Conservation (phyloP, 306 rosid genomes). For the Albizia julibrissin region DNA sequence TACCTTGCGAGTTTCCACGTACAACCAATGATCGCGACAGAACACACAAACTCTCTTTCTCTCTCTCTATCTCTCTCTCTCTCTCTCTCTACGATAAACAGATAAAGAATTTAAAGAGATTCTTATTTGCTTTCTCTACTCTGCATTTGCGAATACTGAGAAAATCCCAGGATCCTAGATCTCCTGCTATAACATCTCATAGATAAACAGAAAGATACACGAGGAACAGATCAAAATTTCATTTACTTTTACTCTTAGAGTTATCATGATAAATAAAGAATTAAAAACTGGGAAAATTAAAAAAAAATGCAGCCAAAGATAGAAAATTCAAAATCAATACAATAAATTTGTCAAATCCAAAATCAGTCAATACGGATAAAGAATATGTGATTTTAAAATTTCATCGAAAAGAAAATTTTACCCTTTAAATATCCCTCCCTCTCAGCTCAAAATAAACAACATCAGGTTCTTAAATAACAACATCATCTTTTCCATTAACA, state of each 20-base stretch:
- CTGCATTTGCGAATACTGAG: constrained; percentile 1
- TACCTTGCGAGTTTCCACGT: constrained; percentile 57
- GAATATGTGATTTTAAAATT: no score
- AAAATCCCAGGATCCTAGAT: constrained; percentile 38
- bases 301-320: no score
- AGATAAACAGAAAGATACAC: constrained; percentile 9
- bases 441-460: no score
- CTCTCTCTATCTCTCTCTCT: not conserved
- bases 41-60: constrained; percentile 27
- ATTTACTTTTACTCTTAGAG: not conserved
- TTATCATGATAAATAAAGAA: not conserved
- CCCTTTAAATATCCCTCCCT: no score
- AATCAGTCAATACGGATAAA: no score
- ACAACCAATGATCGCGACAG: constrained; percentile 58
- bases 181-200: constrained; percentile 40
- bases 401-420: no score
- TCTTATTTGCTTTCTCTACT: not conserved
- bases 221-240: not conserved
- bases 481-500: no score
- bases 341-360: no score
- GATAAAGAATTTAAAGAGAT: constrained; percentile 14
- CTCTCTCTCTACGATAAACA: constrained; percentile 26
- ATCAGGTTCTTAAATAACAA: no score
- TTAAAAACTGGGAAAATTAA: no score
- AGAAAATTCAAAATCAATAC: no score